phyloP scores from a whole-genome alignment of 2,329 filamentous ascomycete species.

The Lecanicillium sp. region DNA sequence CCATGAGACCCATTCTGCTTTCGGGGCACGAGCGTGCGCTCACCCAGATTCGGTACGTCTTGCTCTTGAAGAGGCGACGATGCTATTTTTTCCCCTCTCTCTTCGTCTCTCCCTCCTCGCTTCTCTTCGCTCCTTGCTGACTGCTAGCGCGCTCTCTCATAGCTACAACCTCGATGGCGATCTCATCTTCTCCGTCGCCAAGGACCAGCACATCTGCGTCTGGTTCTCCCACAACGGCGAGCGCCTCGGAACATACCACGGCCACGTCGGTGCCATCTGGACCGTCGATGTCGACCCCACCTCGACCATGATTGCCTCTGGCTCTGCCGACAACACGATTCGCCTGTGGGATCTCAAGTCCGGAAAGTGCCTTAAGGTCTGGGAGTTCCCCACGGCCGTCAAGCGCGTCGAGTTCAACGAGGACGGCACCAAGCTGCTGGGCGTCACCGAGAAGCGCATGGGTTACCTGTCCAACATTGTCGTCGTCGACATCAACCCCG shows the following conservation, averaged over 20 bases:
- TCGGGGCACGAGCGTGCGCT: slow-evolving; percentile 94
- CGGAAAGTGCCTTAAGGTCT: slow-evolving; percentile 88
- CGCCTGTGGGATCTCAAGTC: slow-evolving; percentile 93
- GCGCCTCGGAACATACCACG: slow-evolving; percentile 90
- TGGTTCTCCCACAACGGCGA: slow-evolving; percentile 99
- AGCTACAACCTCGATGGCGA: slow-evolving; percentile 94
- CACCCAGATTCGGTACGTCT: slow-evolving; percentile 77
- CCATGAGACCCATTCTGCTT: slow-evolving; percentile 93
- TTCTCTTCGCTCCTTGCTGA: slow-evolving; percentile 2
- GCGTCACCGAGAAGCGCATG: slow-evolving; percentile 98
- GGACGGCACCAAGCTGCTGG: slow-evolving; percentile 82
- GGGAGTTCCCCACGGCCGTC: slow-evolving; percentile 95
- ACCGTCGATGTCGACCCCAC: slow-evolving; percentile 95
- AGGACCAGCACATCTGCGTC: slow-evolving; percentile 93
- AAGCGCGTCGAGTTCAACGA: slow-evolving; percentile 97
- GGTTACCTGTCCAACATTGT: slow-evolving; percentile 91
- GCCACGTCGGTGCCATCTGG: slow-evolving; percentile 97
- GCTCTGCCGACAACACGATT: slow-evolving; percentile 97
- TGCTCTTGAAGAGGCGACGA: slow-evolving; percentile 4
- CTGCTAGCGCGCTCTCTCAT: slow-evolving; percentile 12
- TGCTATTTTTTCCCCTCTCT: slow-evolving; percentile 3
- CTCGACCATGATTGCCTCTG: slow-evolving; percentile 83
- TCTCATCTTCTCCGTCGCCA: slow-evolving; percentile 88
- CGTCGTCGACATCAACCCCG: slow-evolving; percentile 80
- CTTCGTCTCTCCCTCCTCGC: slow-evolving; percentile 2